Evolutionary conservation across 179 eudicot genomes (phyloP), one percentile per base, ranked within the genome.

Genomic region (Patellifolia procumbens): DNA sequence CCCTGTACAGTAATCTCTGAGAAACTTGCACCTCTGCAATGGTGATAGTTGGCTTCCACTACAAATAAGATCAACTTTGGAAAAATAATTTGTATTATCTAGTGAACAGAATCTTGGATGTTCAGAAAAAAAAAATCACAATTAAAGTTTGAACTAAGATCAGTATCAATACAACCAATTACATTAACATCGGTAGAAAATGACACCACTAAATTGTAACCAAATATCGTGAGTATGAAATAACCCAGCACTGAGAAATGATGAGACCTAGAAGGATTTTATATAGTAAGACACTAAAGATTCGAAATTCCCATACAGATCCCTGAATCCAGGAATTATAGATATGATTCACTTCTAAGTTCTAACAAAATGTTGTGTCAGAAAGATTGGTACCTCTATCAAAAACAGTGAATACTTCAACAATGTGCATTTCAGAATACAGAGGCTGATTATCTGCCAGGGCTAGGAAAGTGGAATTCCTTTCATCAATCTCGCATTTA

Each of bases 1-100:
- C 73, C 51, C 32, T 81, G 74, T 74, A 78, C 78, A 74, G 84
- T 70, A 53, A 28, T 64, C 66, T 62, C n/a, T 78, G 70, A 78
- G 58, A 65, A 74, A 53, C 42, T 43, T 70, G 70, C 64, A 37
- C 56, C 26, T 77, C 75, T 74, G 81, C 43, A 52, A 39, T 70
- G 48, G 42, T 56, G 24, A 62, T 20, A 43, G 78, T 68, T 73
- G 60, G 35, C 70, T 29, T 24, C 48, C 52, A 34, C 22, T 20
- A 13, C 15, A 32, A 56, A 28, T 15, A 74, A 70, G 28, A 26
- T 45, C 29, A 71, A 61, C 58, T 28, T 51, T 45, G 51, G 29
- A 42, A 62, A 39, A 26, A 42, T n/a, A 56, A 29, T 46, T 51
- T 24, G 31, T 59, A 67, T 9, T n/a, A 31, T 37, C 43, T 42